These are phyloP conservation scores for Phytophthora capsici DNA, from an alignment of 352 stramenopile species.

Conservation along the genomic window DNA sequence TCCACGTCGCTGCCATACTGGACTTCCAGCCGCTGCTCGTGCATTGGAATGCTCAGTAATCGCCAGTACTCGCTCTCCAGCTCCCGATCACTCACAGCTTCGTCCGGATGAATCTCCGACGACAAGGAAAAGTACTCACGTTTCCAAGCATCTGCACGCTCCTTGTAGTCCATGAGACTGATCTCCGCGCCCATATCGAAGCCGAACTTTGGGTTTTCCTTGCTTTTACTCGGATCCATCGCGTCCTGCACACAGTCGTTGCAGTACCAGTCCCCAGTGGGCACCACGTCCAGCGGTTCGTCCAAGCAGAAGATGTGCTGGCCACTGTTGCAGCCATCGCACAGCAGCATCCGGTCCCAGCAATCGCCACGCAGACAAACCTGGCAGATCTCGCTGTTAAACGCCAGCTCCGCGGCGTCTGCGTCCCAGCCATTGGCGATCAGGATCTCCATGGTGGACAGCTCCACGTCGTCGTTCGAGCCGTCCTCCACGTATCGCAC, in stretches of 20 bases:
- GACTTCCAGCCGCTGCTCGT: constrained; percentile 86
- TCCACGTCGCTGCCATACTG: constrained; percentile 95
- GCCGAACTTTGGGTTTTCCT: constrained; percentile 73
- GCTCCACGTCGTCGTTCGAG: constrained; percentile 60
- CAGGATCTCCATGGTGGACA: constrained; percentile 78
- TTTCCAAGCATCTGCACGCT: constrained; percentile 86
- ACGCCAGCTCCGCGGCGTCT: constrained; percentile 70
- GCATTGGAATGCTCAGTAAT: constrained; percentile 75
- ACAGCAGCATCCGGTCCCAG: constrained; percentile 81
- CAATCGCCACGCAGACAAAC: constrained; percentile 85
- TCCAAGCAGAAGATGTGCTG: constrained; percentile 86
- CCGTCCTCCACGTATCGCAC: constrained; percentile 73
- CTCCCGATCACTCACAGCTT: constrained; percentile 62
- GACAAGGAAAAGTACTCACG: constrained; percentile 69
- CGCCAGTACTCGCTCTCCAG: constrained; percentile 92
- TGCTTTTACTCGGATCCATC: constrained; percentile 40
- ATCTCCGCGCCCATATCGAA: constrained; percentile 88
- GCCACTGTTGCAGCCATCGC: constrained; percentile 82
- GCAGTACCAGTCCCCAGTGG: constrained; percentile 84
- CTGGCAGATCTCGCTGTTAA: constrained; percentile 85
- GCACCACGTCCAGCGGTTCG: constrained; percentile 58
- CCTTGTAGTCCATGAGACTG: constrained; percentile 81
- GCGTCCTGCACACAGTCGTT: constrained; percentile 69
- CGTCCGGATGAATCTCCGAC: constrained; percentile 41
- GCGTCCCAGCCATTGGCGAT: constrained; percentile 83